Percentiles rank a stretch among this genome's conserved stretches.
Conservation (phyloP, 139 green algal species). For the Microglena sp. region DNA sequence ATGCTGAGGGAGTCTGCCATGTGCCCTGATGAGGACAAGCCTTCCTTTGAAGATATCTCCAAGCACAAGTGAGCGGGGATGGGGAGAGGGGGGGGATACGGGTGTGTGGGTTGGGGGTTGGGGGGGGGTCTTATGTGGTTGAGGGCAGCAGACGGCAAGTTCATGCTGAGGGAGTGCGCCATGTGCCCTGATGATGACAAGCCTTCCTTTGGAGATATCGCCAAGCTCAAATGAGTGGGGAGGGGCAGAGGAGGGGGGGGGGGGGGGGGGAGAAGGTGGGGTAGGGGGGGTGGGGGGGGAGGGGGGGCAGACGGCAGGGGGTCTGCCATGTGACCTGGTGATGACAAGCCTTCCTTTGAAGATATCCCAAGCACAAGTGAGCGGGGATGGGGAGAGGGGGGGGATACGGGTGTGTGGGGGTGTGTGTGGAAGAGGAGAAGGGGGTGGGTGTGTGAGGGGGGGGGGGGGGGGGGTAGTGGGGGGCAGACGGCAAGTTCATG, state of each 20-base stretch:
- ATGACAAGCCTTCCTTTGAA: conserved; percentile 77
- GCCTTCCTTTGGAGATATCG: too few relatives aligned
- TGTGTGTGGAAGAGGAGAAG: background rate
- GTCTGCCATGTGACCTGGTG: conserved; percentile 70
- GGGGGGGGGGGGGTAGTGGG: too few relatives aligned
- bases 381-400: background rate
- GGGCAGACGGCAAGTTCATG: too few relatives aligned
- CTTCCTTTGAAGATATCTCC: conserved; percentile 72
- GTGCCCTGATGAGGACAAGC: conserved; percentile 77
- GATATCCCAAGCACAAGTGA: conserved; percentile 57
- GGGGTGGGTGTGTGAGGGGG: background rate
- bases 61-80: conserved; percentile 36
- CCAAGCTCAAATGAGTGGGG: too few relatives aligned
- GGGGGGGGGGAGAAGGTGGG: background rate
- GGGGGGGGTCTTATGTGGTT: conserved; percentile 38
- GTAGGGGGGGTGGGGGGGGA: too few relatives aligned
- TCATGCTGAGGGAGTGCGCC: conserved; percentile 79
- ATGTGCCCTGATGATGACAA: conserved; percentile 81
- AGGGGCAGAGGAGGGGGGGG: too few relatives aligned
- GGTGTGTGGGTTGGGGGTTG: too few relatives aligned
- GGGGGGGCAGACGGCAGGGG: too few relatives aligned
- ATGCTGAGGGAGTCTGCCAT: conserved; percentile 81
- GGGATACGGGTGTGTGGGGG: background rate
- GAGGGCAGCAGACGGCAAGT: conserved; percentile 19
- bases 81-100: background rate